Evolutionary conservation across 148 eudicot species (phyloP), one percentile per base, ranked within the genome.

Genomic region (Fagopyrum tataricum): DNA sequence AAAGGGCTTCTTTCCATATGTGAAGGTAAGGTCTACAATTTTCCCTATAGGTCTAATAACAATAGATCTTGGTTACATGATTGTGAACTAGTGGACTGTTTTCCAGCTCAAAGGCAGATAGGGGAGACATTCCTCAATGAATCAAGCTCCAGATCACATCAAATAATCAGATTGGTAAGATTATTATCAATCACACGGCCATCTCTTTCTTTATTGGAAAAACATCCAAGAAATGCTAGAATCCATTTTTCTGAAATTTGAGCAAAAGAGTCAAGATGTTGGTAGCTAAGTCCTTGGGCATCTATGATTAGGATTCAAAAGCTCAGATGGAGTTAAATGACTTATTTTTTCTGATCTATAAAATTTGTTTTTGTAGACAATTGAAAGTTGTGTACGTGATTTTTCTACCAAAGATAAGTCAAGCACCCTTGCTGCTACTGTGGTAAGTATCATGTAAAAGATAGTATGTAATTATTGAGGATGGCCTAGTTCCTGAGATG

Each of bases 91-190:
- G 51, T 78, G 62, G 62, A 37, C 78, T 68, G 61, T 13, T 70
- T 81, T 87, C 84, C 94, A 95, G 99, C 96, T 78, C 97, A 96
- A 81, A 89, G 99, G 79, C 99, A 92, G 84, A 90, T 82, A 73
- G 97, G 96, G 40, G 97, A 96, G 78, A 92, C 99, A 49, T 81
- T 84, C 66, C 88, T 89, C 49, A 92, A 96, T 73, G 97, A 92
- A 81, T 81, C 85, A 66, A 96, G 99, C 83, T 92, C 97, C 43
- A 83, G 96, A 89, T 96, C 99, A 75, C 99, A 96, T 79, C 99
- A 96, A 84, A 90, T 96, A 67, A 86, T 96, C 72, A 85, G 99
- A 90, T 76, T 96, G 92, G 99, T 95, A 87, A 46, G 80, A 14
- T 59, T 70, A 15, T 71, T 51, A 67, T 64, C 15, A 26, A 43